A percentile compares a stretch with the other conserved stretches of the same genome.
phyloP scores from a whole-genome alignment of 176 grass and related monocot species.

The Juncus inflexus region DNA sequence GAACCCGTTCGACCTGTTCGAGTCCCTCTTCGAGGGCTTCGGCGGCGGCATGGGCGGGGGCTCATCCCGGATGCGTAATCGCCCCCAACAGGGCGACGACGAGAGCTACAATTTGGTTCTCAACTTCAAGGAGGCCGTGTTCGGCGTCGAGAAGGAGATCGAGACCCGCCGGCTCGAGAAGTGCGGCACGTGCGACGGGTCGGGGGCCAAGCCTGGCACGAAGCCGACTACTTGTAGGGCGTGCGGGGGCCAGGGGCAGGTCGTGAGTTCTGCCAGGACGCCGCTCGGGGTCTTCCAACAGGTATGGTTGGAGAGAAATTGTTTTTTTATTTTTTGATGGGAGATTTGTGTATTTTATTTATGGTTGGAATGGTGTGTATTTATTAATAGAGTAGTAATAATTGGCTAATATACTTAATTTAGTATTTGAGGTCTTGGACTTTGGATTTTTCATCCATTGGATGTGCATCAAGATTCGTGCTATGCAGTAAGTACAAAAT shows the following conservation, averaged over 20 bases:
- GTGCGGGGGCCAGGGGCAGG: conserved; percentile 93
- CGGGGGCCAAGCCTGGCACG: conserved; percentile 81
- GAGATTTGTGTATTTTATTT: too few species aligned
- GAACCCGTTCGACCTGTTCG: conserved; percentile 94
- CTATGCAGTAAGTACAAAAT: too few species aligned
- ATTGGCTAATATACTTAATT: too few species aligned
- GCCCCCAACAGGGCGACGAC: conserved; percentile 91
- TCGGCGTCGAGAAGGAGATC: conserved; percentile 95
- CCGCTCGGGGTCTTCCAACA: conserved; percentile 98
- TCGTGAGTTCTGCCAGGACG: conserved; percentile 78
- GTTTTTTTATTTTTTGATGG: background rate
- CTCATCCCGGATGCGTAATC: conserved; percentile 64
- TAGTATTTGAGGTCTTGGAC: too few species aligned
- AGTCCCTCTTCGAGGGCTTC: conserved; percentile 90
- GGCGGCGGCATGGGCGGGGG: conserved; percentile 68
- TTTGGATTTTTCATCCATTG: too few species aligned
- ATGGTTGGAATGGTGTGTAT: too few species aligned
- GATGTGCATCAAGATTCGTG: too few species aligned
- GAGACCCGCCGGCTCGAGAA: conserved; percentile 73
- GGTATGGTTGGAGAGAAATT: conserved; percentile 12
- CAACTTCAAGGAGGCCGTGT: conserved; percentile 94
- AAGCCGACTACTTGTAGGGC: conserved; percentile 70
- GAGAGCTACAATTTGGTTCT: conserved; percentile 84
- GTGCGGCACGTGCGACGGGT: conserved; percentile 85
- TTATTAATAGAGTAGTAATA: too few species aligned